Evolutionary conservation across 495 filamentous ascomycete species (phyloP), one percentile per base, ranked within the genome.

Genomic region (Penicillium mononematosum): DNA sequence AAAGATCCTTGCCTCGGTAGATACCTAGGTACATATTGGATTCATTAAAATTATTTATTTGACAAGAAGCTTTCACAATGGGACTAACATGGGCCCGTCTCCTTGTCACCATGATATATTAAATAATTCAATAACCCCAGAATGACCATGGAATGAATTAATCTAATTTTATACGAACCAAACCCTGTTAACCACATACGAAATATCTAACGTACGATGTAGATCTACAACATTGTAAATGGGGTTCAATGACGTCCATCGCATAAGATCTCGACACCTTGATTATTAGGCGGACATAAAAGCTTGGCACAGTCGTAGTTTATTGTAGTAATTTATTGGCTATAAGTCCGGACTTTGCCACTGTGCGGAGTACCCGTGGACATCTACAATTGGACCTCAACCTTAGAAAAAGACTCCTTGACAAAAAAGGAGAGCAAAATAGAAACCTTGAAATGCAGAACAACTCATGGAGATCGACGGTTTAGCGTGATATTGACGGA

Each of bases 401-500:
- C 36, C n/a, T 39, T 39, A n/a, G 17, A 39, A 39, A 4, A 3
- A n/a, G n/a, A 39, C 6, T 7, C 1, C 11, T 36, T 16, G 9
- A 12, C 42, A 24, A 10, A n/a, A 24, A 22, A 20, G 14, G 19
- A 20, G 8, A 17, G 19, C 8, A 10, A 10, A 43, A 43, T 17
- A 43, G 11, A 22, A 16, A 16, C 6, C 44, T 29, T 29, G 44
- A 4, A 45, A 29, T 24, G 20, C 22, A 38, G 12, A 24, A 19
- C 19, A 12, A 27, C 44, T 27, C 20, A 19, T 36, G n/a, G 46
- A 45, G 52, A 54, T 54, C 52, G 52, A 38, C 52, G 8, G 19
- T 54, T 29, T 54, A 54, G 52, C 43, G 52, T 14, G 27, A 38
- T 32, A 45, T 22, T 39, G 42, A 54, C 42, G 29, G 49, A n/a